Percentiles rank a stretch among this genome's conserved stretches.
Evolutionary conservation across 164 flowering plant genomes (phyloP).

Genomic region (Aristolochia californica): DNA sequence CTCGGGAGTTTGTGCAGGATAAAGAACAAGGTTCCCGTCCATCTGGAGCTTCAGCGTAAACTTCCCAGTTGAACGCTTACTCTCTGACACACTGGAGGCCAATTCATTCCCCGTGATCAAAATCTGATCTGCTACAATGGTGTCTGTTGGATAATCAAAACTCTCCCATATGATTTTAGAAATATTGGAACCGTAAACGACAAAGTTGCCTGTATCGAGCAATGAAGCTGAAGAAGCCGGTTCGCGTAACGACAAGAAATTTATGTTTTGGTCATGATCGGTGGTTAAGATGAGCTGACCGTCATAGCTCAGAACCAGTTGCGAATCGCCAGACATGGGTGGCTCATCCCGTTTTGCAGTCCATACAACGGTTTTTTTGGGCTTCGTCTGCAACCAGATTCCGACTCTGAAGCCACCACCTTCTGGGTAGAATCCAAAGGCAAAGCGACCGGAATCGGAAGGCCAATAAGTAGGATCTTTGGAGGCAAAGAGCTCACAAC

Average conservation of each 20-base stretch:
- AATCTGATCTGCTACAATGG: conserved; percentile 31
- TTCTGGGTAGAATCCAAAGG: conserved; percentile 24
- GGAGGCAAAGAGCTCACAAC: conserved; percentile 19
- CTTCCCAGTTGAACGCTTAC: conserved; percentile 27
- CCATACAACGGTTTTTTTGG: conserved; percentile 29
- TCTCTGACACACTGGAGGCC: conserved; percentile 12
- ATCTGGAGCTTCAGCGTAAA: conserved; percentile 14
- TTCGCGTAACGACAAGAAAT: not conserved
- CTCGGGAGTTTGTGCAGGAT: conserved; percentile 10
- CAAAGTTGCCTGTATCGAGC: conserved; percentile 39
- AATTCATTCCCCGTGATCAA: conserved; percentile 9
- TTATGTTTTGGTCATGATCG: not conserved
- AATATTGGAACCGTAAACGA: conserved; percentile 8
- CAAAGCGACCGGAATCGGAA: conserved; percentile 32
- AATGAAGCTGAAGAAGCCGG: conserved; percentile 20
- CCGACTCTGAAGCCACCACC: conserved; percentile 15
- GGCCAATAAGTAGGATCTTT: conserved; percentile 15
- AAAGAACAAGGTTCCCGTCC: conserved; percentile 33
- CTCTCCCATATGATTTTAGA: conserved; percentile 4
- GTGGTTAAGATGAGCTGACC: no score
- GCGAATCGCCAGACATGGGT: conserved; percentile 17
- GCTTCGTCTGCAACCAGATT: conserved; percentile 27
- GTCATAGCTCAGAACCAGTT: conserved; percentile 10
- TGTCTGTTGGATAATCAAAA: conserved; percentile 22
- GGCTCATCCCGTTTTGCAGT: conserved; percentile 14